Evolutionary conservation across 1,284 basidiomycete genomes (phyloP), one percentile per base, ranked within the genome.

Genomic region (Retiboletus flavoniger): DNA sequence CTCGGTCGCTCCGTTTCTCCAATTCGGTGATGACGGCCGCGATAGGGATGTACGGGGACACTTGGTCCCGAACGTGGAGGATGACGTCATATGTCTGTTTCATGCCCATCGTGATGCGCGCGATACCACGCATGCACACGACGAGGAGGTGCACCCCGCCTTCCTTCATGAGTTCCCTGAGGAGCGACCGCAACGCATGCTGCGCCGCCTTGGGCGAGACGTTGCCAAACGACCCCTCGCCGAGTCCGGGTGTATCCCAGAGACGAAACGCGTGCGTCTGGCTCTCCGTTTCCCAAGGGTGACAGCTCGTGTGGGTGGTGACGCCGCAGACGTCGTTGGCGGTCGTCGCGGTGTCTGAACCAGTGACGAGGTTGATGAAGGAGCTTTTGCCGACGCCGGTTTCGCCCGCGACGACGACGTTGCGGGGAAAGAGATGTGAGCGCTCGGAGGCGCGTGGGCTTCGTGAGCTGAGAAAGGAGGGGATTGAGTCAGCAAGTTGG

Each of bases 211-310:
- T 56, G 29, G 57, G 61, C 0, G 60, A 59, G 43, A 71, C 57
- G 5, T 11, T 65, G 14, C 65, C 69, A 9, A 58, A 58, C 9
- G 66, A 59, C 0, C 69, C 66, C 35, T 67, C 66, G 21, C 59
- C 59, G 0, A 70, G 54, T 3, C 66, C 68, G 3, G 69, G 65
- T 5, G 69, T 68, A 24, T 68, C 66, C 66, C 66, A 71, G 3
- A 68, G 48, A 10, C 49, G 57, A 47, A 71, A 71, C 7, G 55
- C 50, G 24, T 60, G 53, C 0, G 45, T 54, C 4, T 21, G 55
- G 24, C 47, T 46, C 9, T 62, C 54, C 17, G 63, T 64, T 29
- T 64, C 53, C 62, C 62, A 68, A 1, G 38, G 7, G 3, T 65
- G 48, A 10, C 55, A 50, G 7, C 32, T 44, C n/a, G 55, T 42